Evolutionary conservation across 768 basidiomycete genomes (phyloP).

Genomic region (Amanita phalloides): DNA sequence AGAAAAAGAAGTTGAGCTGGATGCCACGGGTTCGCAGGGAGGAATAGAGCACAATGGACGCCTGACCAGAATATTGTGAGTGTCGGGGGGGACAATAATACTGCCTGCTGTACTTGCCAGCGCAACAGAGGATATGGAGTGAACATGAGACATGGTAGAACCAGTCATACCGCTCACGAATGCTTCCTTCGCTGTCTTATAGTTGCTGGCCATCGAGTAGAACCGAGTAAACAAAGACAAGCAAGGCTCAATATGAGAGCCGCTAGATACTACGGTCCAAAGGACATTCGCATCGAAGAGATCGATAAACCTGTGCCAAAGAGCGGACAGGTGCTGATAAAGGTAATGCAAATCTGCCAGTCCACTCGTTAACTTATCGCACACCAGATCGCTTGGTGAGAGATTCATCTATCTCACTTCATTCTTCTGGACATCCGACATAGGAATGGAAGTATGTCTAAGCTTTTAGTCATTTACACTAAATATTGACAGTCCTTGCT

Average conservation of each 20-base stretch:
- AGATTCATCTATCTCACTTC: neutral
- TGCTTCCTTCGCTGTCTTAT: slow-evolving; percentile 64
- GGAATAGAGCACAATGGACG: slow-evolving; percentile 63
- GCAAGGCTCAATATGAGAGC: slow-evolving; percentile 25
- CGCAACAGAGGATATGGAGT: slow-evolving; percentile 44
- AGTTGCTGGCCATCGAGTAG: slow-evolving; percentile 16
- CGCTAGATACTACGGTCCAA: slow-evolving; percentile 32
- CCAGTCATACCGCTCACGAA: slow-evolving; percentile 62
- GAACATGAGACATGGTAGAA: slow-evolving; percentile 51
- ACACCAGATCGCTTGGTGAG: slow-evolving; percentile 19
- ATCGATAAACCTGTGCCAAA: slow-evolving; percentile 25
- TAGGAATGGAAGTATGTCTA: slow-evolving; percentile 22
- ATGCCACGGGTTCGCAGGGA: slow-evolving; percentile 40
- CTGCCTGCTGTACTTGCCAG: slow-evolving; percentile 27
- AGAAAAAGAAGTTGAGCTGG: slow-evolving; percentile 28
- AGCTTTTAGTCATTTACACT: neutral
- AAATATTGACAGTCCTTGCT: neutral
- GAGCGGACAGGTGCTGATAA: slow-evolving; percentile 31
- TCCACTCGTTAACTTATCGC: neutral
- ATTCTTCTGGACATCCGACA: neutral
- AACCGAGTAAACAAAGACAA: neutral
- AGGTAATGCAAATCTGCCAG: slow-evolving; percentile 16
- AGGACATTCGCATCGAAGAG: slow-evolving; percentile 32
- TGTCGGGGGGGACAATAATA: neutral
- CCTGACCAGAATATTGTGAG: slow-evolving; percentile 26